Evolutionary conservation across 148 eudicot species (phyloP).

Genomic region (Amaranthus cruentus): DNA sequence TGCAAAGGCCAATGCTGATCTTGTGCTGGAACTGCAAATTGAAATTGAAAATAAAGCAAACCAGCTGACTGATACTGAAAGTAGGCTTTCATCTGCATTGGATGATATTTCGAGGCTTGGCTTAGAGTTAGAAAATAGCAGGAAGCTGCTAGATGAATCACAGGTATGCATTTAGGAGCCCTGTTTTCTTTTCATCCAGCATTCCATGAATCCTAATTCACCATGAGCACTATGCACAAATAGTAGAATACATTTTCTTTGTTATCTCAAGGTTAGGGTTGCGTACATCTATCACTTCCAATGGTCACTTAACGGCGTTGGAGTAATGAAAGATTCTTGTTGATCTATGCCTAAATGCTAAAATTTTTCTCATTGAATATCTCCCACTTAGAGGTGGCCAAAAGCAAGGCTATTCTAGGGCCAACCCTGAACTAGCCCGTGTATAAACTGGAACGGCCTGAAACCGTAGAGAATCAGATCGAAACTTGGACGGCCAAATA

Average conservation of each 20-base stretch:
- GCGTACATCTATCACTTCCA: too few species aligned
- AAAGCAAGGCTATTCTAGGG: too few species aligned
- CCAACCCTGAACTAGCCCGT: too few species aligned
- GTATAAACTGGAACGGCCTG: too few species aligned
- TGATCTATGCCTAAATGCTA: neutral
- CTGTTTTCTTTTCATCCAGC: too few species aligned
- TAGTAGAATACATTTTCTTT: too few species aligned
- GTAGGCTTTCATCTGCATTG: slow-evolving; percentile 40
- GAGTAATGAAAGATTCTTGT: neutral
- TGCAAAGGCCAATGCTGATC: slow-evolving; percentile 33
- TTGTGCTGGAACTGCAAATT: slow-evolving; percentile 55
- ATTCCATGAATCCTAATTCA: too few species aligned
- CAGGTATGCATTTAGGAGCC: slow-evolving; percentile 43
- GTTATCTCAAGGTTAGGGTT: too few species aligned
- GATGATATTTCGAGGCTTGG: slow-evolving; percentile 66
- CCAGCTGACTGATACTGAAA: slow-evolving; percentile 52
- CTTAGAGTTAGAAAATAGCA: slow-evolving; percentile 65
- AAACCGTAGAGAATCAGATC: too few species aligned
- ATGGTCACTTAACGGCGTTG: neutral
- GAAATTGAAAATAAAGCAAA: slow-evolving; percentile 57
- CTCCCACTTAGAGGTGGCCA: too few species aligned
- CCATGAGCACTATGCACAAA: too few species aligned
- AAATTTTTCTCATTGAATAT: neutral
- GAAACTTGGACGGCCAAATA: too few species aligned
- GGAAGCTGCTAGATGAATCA: slow-evolving; percentile 84